Evolutionary conservation across 768 basidiomycete species (phyloP).

Genomic region (Lentinula sp.): DNA sequence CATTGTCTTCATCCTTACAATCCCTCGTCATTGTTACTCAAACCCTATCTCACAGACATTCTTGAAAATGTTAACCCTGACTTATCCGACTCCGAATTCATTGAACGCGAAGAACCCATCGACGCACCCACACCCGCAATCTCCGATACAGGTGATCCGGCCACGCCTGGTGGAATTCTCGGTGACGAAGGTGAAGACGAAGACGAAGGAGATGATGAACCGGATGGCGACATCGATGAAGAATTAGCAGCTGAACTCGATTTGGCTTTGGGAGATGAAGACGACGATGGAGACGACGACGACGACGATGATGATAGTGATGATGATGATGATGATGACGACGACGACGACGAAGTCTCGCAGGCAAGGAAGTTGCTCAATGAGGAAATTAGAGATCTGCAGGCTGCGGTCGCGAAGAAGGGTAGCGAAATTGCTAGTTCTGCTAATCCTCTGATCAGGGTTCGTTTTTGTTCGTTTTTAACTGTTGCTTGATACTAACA

Average conservation of each 20-base stretch:
- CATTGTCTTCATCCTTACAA: background rate
- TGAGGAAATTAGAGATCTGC: constrained; percentile 86
- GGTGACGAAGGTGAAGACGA: constrained; percentile 54
- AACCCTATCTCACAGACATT: constrained; percentile 43
- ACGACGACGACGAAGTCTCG: constrained; percentile 76
- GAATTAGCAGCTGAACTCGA: constrained; percentile 87
- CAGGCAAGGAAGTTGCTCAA: constrained; percentile 77
- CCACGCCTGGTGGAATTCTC: constrained; percentile 46
- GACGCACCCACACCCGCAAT: constrained; percentile 69
- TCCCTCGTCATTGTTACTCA: background rate
- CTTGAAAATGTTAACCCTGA: constrained; percentile 90
- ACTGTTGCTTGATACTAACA: background rate
- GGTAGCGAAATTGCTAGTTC: constrained; percentile 75
- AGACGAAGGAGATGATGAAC: constrained; percentile 49
- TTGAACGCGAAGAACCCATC: constrained; percentile 61
- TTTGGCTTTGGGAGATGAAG: constrained; percentile 36
- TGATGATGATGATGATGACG: constrained; percentile 34
- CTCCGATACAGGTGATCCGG: constrained; percentile 59
- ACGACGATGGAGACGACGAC: background rate
- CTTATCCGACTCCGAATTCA: constrained; percentile 82
- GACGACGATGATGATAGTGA: background rate
- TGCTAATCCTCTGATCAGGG: constrained; percentile 83
- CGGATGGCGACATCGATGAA: constrained; percentile 16
- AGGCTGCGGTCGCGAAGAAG: constrained; percentile 85
- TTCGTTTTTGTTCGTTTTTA: constrained; percentile 20